Percentiles rank a stretch among this genome's conserved stretches.
Evolutionary conservation across 2,329 filamentous ascomycete genomes (phyloP).

Genomic region (Colletotrichum lentis): DNA sequence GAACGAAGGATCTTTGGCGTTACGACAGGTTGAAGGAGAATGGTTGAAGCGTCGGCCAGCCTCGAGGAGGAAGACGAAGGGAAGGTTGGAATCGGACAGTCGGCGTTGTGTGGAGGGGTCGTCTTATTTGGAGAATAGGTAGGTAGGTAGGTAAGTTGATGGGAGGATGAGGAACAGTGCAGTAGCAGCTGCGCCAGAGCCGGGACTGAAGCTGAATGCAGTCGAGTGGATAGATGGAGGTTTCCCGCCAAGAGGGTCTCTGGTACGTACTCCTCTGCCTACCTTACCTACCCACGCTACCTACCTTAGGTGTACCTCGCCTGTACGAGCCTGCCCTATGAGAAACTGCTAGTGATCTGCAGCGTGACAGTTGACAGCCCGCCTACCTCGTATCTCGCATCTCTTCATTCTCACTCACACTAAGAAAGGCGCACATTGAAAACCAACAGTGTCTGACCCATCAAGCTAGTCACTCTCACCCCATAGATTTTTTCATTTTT

Average conservation of each 20-base stretch:
- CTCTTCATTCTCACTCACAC: neutral
- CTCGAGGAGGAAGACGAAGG: neutral
- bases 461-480: neutral
- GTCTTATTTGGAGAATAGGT: neutral
- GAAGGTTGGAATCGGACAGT: slow-evolving; percentile 3
- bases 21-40: neutral
- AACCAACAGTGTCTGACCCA: neutral
- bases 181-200: slow-evolving; percentile 22
- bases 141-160: slow-evolving; percentile 15
- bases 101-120: neutral
- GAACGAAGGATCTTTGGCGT: slow-evolving; percentile 13
- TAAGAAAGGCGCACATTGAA: neutral
- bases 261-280: slow-evolving; percentile 23
- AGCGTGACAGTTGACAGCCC: slow-evolving; percentile 6
- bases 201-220: slow-evolving; percentile 36
- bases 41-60: slow-evolving; percentile 16
- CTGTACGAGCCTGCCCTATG: slow-evolving; percentile 4
- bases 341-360: slow-evolving; percentile 13
- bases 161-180: slow-evolving; percentile 16
- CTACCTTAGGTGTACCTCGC: no score
- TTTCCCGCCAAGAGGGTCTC: slow-evolving; percentile 34
- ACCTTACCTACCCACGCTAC: neutral
- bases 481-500: neutral
- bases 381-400: neutral
- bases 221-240: slow-evolving; percentile 36